Evolutionary conservation across 1,284 basidiomycete genomes (phyloP).

Genomic region (Termitomyces sp.): DNA sequence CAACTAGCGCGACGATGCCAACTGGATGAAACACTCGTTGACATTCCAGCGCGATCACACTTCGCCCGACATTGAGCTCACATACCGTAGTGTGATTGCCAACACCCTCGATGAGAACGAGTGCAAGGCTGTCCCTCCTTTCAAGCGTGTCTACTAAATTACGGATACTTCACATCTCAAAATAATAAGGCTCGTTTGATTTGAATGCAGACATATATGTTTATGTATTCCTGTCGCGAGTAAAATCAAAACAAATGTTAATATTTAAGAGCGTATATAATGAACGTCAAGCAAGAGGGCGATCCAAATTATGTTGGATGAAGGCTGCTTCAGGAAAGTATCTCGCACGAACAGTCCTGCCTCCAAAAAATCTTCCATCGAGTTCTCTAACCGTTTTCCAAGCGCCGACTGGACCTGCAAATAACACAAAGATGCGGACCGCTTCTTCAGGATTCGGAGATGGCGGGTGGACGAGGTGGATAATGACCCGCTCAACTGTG

Average conservation of each 20-base stretch:
- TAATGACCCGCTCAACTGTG: conserved; percentile 82
- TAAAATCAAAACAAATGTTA: conserved; percentile 7
- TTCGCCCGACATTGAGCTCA: conserved; percentile 82
- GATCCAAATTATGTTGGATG: conserved; percentile 44
- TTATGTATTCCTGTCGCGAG: conserved; percentile 1
- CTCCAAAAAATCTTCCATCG: conserved; percentile 88
- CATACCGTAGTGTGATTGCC: conserved; percentile 84
- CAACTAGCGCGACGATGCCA: conserved; percentile 74
- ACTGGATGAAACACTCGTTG: conserved; percentile 95
- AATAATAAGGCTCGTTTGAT: background rate
- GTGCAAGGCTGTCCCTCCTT: conserved; percentile 86
- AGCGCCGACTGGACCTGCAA: conserved; percentile 85
- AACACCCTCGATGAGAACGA: conserved; percentile 93
- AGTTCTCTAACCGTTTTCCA: conserved; percentile 92
- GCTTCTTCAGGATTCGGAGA: conserved; percentile 58
- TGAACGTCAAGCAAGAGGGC: conserved; percentile 21
- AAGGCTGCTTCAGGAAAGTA: conserved; percentile 77
- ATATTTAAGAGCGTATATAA: conserved; percentile 1
- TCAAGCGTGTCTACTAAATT: conserved; percentile 79
- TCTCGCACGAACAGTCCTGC: conserved; percentile 73
- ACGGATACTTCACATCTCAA: conserved; percentile 2
- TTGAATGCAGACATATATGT: conserved; percentile 1
- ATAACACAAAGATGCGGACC: conserved; percentile 82
- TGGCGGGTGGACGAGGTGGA: conserved; percentile 70
- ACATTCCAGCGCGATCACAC: conserved; percentile 77